A percentile compares a stretch with the other conserved stretches of the same genome.
Conservation (phyloP, 208 protist genomes). For the Phytomonas serpens region DNA sequence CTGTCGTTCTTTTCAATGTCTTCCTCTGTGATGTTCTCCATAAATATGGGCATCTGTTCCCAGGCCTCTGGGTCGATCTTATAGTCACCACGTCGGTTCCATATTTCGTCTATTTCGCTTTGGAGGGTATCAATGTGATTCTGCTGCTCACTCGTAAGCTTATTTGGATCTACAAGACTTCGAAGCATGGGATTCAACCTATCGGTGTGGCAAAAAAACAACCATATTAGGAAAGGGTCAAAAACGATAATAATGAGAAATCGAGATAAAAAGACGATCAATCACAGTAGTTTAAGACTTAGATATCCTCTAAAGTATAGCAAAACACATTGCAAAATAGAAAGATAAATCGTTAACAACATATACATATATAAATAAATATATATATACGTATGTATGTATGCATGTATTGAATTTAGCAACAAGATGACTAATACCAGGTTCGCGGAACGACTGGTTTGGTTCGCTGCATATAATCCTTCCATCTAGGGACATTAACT, state of each 20-base stretch:
- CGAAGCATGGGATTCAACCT: constrained; percentile 22
- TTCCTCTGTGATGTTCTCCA: constrained; percentile 80
- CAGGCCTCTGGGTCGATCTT: constrained; percentile 81
- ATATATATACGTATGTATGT: too few species aligned
- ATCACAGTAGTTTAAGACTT: background rate
- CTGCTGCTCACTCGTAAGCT: constrained; percentile 47
- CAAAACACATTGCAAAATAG: background rate
- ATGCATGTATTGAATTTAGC: background rate
- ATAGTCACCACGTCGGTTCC: constrained; percentile 77
- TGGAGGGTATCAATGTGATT: constrained; percentile 68
- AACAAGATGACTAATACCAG: constrained; percentile 56
- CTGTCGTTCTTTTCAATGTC: constrained; percentile 71
- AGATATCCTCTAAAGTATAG: background rate
- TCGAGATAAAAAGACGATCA: constrained; percentile 1
- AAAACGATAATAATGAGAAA: constrained; percentile 9
- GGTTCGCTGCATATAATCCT: constrained; percentile 89
- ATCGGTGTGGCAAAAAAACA: background rate
- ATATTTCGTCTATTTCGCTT: constrained; percentile 81
- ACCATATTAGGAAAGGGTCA: constrained; percentile 2
- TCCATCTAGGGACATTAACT: constrained; percentile 83
- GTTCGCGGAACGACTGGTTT: constrained; percentile 83
- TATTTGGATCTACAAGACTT: constrained; percentile 27
- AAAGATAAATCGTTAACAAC: background rate
- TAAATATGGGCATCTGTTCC: constrained; percentile 85
- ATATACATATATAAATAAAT: constrained; percentile 3